Base-by-base conservation (phyloP, 148 eudicot species). In the Fagopyrum tataricum region DNA sequence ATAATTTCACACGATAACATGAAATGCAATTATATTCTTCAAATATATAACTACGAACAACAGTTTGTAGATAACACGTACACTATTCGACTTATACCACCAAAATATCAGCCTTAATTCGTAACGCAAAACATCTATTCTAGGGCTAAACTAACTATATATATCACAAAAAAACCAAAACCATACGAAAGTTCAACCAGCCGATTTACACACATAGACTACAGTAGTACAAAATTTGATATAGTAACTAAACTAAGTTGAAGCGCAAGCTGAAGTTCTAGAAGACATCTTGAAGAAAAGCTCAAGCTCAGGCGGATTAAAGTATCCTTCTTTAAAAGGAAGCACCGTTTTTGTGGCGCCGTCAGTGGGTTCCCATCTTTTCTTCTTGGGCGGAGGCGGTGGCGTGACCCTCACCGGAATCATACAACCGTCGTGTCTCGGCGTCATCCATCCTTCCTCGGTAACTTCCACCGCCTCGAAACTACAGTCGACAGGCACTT, bases 261-360 rank as follows among this genome's bases (percentile, higher is more conserved):
- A 48, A 3, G 58, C 21, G 58, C 18, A 53, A 4, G 12, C 31
- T 55, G 21, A 6, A 55, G 11, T 9, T 59, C 39, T 14, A 64
- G 69, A 14, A 64, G 69, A 18, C 69, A 64, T 4, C 18, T 31
- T 64, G 6, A 64, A 64, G 69, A 64, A 31, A 37, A 64, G 69
- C 69, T 64, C 69, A 15, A 64, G 69, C 37, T 64, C 44, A 31
- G 69, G 44, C 69, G 69, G 69, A 64, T 64, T 64, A 43, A 64
- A 64, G 2, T 13, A 64, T 17, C 44, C 69, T 2, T 12, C 5
- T 7, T 64, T 64, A 13, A 43, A 8, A 20, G 69, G 43, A 0
- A 14, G 7, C 44, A 1, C 69, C 20, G 69, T 4, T 39, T 64
- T 39, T 43, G 6, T 64, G 9, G 43, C 44, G 44, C 44, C 69